phyloP scores from a whole-genome alignment of 2,329 filamentous ascomycete species.

The Phaeosphaeriaceae sp. region DNA sequence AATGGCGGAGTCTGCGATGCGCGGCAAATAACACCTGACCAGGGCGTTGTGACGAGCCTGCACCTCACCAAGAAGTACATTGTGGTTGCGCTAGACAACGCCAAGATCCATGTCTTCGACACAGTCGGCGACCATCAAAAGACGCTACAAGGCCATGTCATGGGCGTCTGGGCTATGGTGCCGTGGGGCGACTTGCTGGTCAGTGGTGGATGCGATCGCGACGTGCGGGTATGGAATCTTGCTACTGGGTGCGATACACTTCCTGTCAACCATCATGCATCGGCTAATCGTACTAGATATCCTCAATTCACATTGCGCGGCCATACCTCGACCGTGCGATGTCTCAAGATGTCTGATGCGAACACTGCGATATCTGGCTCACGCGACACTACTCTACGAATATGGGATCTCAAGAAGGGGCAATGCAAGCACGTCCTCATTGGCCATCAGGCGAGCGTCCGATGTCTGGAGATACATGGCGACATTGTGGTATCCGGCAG shows the following conservation, averaged over 20 bases:
- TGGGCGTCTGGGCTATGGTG: slow-evolving; percentile 99
- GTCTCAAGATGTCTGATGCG: slow-evolving; percentile 94
- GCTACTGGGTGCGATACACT: slow-evolving; percentile 74
- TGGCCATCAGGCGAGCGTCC: slow-evolving; percentile 93
- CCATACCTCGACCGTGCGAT: slow-evolving; percentile 95
- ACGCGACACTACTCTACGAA: slow-evolving; percentile 88
- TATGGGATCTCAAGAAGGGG: slow-evolving; percentile 92
- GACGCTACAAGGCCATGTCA: slow-evolving; percentile 92
- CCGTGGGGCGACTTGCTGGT: slow-evolving; percentile 96
- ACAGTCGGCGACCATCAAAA: slow-evolving; percentile 87
- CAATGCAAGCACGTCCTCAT: slow-evolving; percentile 90
- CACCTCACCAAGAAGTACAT: slow-evolving; percentile 97
- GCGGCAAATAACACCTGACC: slow-evolving; percentile 92
- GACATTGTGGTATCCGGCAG: slow-evolving; percentile 98
- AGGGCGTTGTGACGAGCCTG: slow-evolving; percentile 93
- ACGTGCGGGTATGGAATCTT: slow-evolving; percentile 97
- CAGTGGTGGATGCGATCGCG: slow-evolving; percentile 93
- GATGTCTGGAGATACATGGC: slow-evolving; percentile 93
- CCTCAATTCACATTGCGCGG: slow-evolving; percentile 73
- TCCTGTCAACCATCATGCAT: background rate
- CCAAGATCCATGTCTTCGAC: slow-evolving; percentile 98
- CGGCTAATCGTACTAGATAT: slow-evolving; percentile 27
- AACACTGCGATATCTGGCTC: slow-evolving; percentile 97
- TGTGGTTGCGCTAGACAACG: slow-evolving; percentile 95
- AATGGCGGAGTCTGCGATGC: slow-evolving; percentile 85